Conservation (phyloP, 805 yeast species). For the Lipomyces oligophaga region DNA sequence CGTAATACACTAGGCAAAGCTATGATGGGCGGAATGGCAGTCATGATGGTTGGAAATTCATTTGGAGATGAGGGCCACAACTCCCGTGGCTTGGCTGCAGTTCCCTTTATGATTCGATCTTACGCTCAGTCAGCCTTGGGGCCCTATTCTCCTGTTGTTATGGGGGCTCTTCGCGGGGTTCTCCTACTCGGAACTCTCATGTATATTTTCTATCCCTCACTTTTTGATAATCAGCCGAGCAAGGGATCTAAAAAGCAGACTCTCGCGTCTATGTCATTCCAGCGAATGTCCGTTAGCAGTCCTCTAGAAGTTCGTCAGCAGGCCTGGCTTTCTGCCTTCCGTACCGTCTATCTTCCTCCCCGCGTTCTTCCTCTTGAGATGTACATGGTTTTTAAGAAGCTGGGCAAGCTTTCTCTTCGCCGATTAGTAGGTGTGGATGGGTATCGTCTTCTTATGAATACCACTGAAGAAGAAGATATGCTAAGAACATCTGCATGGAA, state of each 20-base stretch:
- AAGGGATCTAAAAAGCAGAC: constrained; percentile 13
- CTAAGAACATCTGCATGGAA: constrained; percentile 24
- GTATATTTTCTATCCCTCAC: constrained; percentile 33
- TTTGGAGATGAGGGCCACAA: constrained; percentile 26
- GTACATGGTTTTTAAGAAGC: constrained; percentile 14
- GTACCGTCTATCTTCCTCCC: constrained; percentile 31
- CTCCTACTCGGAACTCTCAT: constrained; percentile 34
- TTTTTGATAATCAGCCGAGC: constrained; percentile 16
- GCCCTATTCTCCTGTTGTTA: constrained; percentile 18
- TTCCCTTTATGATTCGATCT: constrained; percentile 31
- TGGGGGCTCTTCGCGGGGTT: constrained; percentile 29
- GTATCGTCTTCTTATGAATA: constrained; percentile 23
- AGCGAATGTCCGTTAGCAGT: constrained; percentile 13
- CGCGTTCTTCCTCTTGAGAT: constrained; percentile 13
- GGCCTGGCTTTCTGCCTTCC: constrained; percentile 34
- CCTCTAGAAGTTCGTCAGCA: constrained; percentile 28
- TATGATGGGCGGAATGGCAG: constrained; percentile 41
- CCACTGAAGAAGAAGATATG: constrained; percentile 21
- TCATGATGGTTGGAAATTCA: constrained; percentile 35
- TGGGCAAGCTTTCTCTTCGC: constrained; percentile 28
- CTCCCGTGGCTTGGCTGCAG: constrained; percentile 35
- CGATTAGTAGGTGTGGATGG: constrained; percentile 32
- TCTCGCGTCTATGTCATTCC: constrained; percentile 6
- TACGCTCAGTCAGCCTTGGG: constrained; percentile 14
- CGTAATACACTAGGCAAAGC: constrained; percentile 32